Base-by-base conservation (phyloP, 1,139 yeast genomes). In the Yarrowia galli region DNA sequence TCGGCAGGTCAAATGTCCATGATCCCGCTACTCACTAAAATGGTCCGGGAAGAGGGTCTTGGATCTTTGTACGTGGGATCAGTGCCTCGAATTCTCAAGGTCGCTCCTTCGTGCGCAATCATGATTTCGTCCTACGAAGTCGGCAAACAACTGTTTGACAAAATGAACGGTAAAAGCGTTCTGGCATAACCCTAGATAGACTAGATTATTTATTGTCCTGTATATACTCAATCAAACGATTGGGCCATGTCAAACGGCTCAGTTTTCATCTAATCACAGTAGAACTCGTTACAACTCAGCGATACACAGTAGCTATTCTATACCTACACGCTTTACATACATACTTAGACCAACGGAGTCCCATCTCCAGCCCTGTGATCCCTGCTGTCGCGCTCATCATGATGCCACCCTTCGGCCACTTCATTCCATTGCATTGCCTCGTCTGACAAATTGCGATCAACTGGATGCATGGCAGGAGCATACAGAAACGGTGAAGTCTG, bases 51-150 rank as follows among this genome's bases (percentile, higher is more conserved):
- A 36, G 99, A 95, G 77, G 99, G 99, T 0, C 64, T 85, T 18
- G 75, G 83, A 6, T 96, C 98, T 0, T 80, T 95, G 22, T 93
- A 89, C 75, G 90, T 91, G 48, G 99, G 99, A 0, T 80, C 92
- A 53, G 82, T 86, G 2, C 98, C 98, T 0, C 83, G 99, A 71
- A 85, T 95, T 12, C 80, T 93, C 77, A 95, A 95, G 75, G 90
- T 95, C 51, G 97, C 98, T 0, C 99, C 99, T 3, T 89, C 98
- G 15, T 95, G 99, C 83, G 99, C 99, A 2, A 95, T 95, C 46
- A 96, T 95, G 99, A 93, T 95, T 67, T 91, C 98, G 2, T 89
- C 96, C 56, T 95, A 95, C 77, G 99, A 95, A 77, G 82, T 93
- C 67, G 91, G 97, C 40, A 96, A 96, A 78, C 85, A 85, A 73